Base-by-base conservation (phyloP, 1,284 basidiomycete genomes). In the Microbotryum violaceum region DNA sequence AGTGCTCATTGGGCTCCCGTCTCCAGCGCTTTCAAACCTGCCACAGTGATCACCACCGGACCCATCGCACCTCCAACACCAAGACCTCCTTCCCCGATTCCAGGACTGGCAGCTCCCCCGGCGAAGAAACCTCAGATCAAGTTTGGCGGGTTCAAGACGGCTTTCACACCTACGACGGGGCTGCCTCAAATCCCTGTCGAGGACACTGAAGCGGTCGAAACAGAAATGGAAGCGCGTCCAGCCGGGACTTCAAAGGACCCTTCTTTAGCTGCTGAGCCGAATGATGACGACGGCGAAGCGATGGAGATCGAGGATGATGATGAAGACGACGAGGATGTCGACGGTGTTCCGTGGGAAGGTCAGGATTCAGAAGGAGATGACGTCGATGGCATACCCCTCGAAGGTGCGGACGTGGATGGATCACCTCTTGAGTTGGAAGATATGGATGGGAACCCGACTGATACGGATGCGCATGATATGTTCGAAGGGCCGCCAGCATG, bases 261-360 rank as follows among this genome's bases (percentile, higher is more conserved):
- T 16, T 9, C 21, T 49, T 20, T 6, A 49, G 48, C 16, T 27
- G 31, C 18, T 5, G 52, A 51, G 33, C 54, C 37, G 5, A 58
- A 65, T 37, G 59, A 63, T 37, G 16, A 70, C 31, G 67, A 70
- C 44, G 66, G 62, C 10, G 64, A 65, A 50, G 49, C 31, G 12
- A 46, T 55, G 14, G 58, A 59, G 45, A 27, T 58, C 21, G 51
- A 55, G 8, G 55, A 23, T 5, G 44, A 55, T 6, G 49, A 9
- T 2, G 58, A 49, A 6, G 58, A 54, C 9, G 47, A 77, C 54
- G 80, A 78, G 48, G 67, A 70, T 44, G 56, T 72, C 18, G 72
- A 71, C 53, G 71, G 72, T 8, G 60, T 56, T 16, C 66, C 67
- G 1, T 42, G 37, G 37, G 37, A 42, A 42, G 37, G 49, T 57